Conservation (phyloP, 305 asterid species). For the Fraxinus dipetala region DNA sequence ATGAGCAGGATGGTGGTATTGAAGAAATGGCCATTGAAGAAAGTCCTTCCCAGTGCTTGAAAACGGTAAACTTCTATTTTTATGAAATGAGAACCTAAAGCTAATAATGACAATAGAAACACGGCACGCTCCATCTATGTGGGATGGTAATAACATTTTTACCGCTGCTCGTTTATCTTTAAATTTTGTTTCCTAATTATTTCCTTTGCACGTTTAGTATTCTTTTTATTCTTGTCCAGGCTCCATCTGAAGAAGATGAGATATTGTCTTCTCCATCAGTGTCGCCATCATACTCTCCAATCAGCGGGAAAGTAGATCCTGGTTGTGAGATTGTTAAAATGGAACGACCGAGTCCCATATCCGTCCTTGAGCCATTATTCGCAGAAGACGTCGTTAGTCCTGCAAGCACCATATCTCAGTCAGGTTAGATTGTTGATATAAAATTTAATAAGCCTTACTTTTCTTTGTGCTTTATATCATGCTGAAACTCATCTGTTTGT, state of each 20-base stretch:
- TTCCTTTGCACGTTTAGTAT: constrained; percentile 8
- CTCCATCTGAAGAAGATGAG: constrained; percentile 39
- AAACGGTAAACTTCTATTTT: constrained; percentile 42
- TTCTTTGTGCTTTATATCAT: constrained; percentile 13
- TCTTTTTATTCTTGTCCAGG: constrained; percentile 39
- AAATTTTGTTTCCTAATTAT: neutral
- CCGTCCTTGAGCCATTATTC: constrained; percentile 83
- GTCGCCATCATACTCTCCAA: constrained; percentile 42
- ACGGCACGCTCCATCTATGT: neutral
- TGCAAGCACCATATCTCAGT: constrained; percentile 46
- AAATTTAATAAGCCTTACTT: neutral
- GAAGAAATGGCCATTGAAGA: constrained; percentile 40
- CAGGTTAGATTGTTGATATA: constrained; percentile 50
- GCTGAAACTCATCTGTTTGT: constrained; percentile 26
- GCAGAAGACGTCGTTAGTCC: constrained; percentile 81
- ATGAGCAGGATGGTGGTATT: constrained; percentile 29
- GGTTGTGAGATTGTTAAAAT: constrained; percentile 42
- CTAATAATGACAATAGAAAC: neutral
- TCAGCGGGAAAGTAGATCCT: constrained; percentile 38
- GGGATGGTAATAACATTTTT: neutral
- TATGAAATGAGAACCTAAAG: neutral
- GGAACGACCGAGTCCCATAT: constrained; percentile 82
- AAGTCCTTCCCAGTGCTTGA: constrained; percentile 19
- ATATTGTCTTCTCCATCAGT: constrained; percentile 34
- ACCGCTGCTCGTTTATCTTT: neutral